Conservation (phyloP, 495 filamentous ascomycete species). For the Penicillium paxilli region DNA sequence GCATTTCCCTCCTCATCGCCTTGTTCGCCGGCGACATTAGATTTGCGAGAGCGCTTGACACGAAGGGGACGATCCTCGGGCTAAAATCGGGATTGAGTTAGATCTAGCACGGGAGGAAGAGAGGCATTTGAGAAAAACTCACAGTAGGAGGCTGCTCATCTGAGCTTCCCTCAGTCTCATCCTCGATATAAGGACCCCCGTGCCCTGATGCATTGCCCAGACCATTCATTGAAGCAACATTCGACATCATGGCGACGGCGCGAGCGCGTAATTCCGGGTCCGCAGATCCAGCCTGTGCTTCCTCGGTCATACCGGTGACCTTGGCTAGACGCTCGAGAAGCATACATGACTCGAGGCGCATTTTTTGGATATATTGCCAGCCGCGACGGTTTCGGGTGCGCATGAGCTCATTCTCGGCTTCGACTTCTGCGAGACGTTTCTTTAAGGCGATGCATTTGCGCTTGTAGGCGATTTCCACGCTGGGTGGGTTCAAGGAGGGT, state of each 20-base stretch:
- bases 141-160: constrained; percentile 51
- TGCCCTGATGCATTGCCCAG: constrained; percentile 17
- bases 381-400: constrained; percentile 77
- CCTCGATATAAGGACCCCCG: constrained; percentile 34
- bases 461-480: constrained; percentile 93
- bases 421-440: constrained; percentile 84
- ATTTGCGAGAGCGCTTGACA: constrained; percentile 73
- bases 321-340: constrained; percentile 85
- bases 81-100: constrained; percentile 41
- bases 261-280: constrained; percentile 39
- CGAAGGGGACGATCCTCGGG: constrained; percentile 89
- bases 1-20: constrained; percentile 21
- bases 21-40: constrained; percentile 29
- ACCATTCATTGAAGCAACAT: constrained; percentile 25
- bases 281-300: constrained; percentile 35
- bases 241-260: constrained; percentile 36
- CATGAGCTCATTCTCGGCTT: constrained; percentile 80
- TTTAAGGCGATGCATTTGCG: constrained; percentile 96
- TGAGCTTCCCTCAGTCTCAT: constrained; percentile 51
- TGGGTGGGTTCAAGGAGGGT: constrained; percentile 63
- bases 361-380: constrained; percentile 80
- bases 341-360: constrained; percentile 87
- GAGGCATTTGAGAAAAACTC: constrained; percentile 13
- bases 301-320: constrained; percentile 71
- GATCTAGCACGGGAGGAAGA: background rate